Evolutionary conservation across 2,329 filamentous ascomycete species (phyloP).

Genomic region (Spiromastix sp.): DNA sequence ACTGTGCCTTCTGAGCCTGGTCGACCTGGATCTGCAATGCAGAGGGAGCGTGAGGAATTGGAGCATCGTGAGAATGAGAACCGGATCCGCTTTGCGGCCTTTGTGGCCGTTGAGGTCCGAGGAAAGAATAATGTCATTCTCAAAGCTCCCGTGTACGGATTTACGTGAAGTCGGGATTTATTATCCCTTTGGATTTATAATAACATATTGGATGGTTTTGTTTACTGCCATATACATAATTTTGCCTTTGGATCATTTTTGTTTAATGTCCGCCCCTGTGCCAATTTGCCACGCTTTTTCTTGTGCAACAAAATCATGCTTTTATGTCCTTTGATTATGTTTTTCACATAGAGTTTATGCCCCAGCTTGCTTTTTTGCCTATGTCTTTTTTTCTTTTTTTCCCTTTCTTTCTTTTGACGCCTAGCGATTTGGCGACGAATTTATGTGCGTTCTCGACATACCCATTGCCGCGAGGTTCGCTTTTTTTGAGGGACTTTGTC

Average conservation of each 20-base stretch:
- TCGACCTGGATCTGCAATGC: conserved; percentile 6
- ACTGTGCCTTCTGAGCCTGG: conserved; percentile 5
- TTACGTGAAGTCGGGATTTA: conserved; percentile 15
- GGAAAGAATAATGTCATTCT: conserved; percentile 60
- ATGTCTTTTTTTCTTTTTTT: too few relatives aligned
- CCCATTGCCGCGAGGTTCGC: too few relatives aligned
- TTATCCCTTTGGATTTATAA: conserved; percentile 1
- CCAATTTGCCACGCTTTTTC: too few relatives aligned
- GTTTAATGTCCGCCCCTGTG: not conserved
- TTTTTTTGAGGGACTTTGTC: too few relatives aligned
- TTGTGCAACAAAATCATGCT: too few relatives aligned
- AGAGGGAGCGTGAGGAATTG: conserved; percentile 16
- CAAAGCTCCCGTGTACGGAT: conserved; percentile 60
- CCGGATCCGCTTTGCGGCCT: conserved; percentile 65
- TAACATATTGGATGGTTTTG: not conserved
- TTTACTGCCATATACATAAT: not conserved
- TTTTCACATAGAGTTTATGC: too few relatives aligned
- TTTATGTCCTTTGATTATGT: too few relatives aligned
- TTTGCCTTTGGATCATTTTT: not conserved
- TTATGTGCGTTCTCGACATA: too few relatives aligned
- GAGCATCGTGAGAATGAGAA: conserved; percentile 12
- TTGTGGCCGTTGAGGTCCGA: conserved; percentile 63
- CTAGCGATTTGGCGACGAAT: too few relatives aligned
- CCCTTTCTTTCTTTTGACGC: too few relatives aligned
- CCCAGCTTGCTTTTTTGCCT: too few relatives aligned